These are phyloP conservation scores for Chloris gayana DNA, from an alignment of 176 grass and related monocot species.

Conservation along the genomic window DNA sequence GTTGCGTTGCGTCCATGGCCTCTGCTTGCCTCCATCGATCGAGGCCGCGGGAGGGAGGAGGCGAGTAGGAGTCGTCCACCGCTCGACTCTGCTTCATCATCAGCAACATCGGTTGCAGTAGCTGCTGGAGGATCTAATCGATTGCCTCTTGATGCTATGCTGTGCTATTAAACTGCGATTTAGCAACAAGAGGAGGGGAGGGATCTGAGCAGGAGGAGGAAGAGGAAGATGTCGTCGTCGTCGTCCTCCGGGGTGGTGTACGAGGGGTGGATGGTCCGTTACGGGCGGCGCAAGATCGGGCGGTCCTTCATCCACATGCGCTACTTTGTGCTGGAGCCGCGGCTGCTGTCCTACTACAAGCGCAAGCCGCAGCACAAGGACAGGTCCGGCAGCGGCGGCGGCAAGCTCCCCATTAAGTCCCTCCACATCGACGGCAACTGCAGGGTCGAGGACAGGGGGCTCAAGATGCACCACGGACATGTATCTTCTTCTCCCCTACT, in stretches of 20 bases:
- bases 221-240: slow-evolving; percentile 14
- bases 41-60: neutral
- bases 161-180: neutral
- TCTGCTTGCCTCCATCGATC: slow-evolving; percentile 1
- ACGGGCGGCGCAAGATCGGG: slow-evolving; percentile 88
- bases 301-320: slow-evolving; percentile 87
- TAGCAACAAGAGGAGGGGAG: neutral
- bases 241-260: slow-evolving; percentile 62
- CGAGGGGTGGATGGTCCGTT: slow-evolving; percentile 97
- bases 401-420: slow-evolving; percentile 90
- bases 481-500: slow-evolving; percentile 35
- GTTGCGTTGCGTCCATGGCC: slow-evolving; percentile 5
- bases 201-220: slow-evolving; percentile 23
- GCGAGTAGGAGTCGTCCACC: slow-evolving; percentile 13
- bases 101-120: neutral
- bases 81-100: neutral
- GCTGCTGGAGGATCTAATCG: slow-evolving; percentile 9
- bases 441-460: slow-evolving; percentile 95
- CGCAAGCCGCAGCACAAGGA: slow-evolving; percentile 85
- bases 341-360: slow-evolving; percentile 86
- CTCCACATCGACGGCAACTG: slow-evolving; percentile 87
- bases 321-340: slow-evolving; percentile 89
- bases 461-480: slow-evolving; percentile 90
- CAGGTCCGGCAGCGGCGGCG: slow-evolving; percentile 12
- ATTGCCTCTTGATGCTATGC: neutral